Percentiles rank a stretch among this genome's conserved stretches.
Conservation (phyloP, 495 filamentous ascomycete species). For the Penicillium flavigenum region DNA sequence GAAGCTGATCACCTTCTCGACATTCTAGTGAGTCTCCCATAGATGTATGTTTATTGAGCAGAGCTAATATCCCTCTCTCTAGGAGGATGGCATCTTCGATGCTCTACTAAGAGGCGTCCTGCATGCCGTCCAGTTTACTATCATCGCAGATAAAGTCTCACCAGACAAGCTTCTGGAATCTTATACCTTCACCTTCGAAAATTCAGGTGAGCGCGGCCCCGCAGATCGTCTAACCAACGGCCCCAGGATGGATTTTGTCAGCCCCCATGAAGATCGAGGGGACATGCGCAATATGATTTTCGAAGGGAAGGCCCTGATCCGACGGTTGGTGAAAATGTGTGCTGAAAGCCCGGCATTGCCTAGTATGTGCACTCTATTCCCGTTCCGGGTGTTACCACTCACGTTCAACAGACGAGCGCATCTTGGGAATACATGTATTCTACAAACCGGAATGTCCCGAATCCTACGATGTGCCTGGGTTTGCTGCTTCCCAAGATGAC, state of each 20-base stretch:
- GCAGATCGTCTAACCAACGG: neutral
- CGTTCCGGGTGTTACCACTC: neutral
- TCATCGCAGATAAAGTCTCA: no score
- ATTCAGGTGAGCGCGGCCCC: neutral
- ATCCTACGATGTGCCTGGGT: neutral
- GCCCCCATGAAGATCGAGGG: neutral
- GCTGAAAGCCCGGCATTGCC: neutral
- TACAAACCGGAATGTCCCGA: neutral
- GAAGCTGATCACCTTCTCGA: neutral
- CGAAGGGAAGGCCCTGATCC: neutral
- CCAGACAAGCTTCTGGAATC: no score
- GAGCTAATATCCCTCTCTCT: no score
- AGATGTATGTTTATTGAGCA: no score
- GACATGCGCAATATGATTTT: neutral
- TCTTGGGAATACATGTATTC: neutral
- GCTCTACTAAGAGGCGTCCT: no score
- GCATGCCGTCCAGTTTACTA: no score
- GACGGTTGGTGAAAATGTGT: neutral
- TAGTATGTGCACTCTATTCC: neutral
- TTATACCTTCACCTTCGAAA: slow-evolving; percentile 3
- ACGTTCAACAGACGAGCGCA: neutral
- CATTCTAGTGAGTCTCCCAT: no score
- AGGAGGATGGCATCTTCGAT: no score
- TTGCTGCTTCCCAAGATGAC: neutral
- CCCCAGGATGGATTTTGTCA: neutral